These are phyloP conservation scores for Penicillium sp. DNA, from an alignment of 2,329 filamentous ascomycete species.

Conservation along the genomic window DNA sequence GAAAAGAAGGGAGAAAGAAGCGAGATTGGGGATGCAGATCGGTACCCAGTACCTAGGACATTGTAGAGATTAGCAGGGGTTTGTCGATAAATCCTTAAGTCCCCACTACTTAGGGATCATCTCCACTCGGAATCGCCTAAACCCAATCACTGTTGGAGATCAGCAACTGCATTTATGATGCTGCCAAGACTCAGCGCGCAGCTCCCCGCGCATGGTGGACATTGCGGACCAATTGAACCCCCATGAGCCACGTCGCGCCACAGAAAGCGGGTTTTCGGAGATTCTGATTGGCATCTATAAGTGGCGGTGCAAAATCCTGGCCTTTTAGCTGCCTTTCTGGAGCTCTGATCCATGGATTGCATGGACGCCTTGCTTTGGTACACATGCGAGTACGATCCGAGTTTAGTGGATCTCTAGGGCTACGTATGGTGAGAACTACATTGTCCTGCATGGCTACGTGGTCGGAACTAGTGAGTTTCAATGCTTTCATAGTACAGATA, in stretches of 20 bases:
- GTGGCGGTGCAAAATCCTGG: slow-evolving; percentile 13
- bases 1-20: slow-evolving; percentile 9
- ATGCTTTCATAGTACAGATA: not conserved
- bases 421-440: not conserved
- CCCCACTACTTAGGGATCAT: slow-evolving; percentile 3
- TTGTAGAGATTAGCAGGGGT: not conserved
- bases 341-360: not conserved
- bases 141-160: not conserved
- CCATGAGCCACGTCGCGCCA: slow-evolving; percentile 20
- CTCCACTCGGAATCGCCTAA: not conserved
- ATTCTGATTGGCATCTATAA: slow-evolving; percentile 1
- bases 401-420: not conserved
- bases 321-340: not conserved
- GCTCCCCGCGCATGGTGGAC: not conserved
- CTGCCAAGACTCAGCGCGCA: slow-evolving; percentile 16
- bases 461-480: not conserved
- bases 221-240: slow-evolving; percentile 3
- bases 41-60: slow-evolving; percentile 5
- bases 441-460: not conserved
- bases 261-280: slow-evolving; percentile 6
- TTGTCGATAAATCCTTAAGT: not conserved
- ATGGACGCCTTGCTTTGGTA: not conserved
- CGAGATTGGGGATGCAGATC: slow-evolving; percentile 18
- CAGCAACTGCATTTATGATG: slow-evolving; percentile 15
- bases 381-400: not conserved